Conservation (phyloP, 129 eudicot species). For the Flaveria robusta region DNA sequence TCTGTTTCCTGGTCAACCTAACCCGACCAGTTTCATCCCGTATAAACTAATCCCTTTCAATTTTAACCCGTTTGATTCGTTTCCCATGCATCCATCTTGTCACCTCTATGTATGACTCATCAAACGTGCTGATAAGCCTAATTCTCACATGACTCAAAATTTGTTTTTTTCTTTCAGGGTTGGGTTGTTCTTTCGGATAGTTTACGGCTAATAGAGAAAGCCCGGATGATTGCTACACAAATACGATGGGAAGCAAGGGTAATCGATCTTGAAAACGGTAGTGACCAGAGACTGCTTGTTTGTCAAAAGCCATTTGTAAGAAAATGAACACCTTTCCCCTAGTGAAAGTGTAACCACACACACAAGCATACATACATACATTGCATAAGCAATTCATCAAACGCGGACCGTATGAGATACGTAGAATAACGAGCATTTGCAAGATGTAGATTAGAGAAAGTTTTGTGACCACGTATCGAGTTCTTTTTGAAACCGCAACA, state of each 20-base stretch:
- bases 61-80: not conserved
- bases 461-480: conserved; percentile 43
- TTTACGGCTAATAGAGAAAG: conserved; percentile 65
- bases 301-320: conserved; percentile 91
- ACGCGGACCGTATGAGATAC: conserved; percentile 30
- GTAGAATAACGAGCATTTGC: conserved; percentile 25
- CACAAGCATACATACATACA: conserved; percentile 11
- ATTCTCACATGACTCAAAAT: conserved; percentile 8
- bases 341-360: conserved; percentile 25
- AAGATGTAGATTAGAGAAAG: conserved; percentile 54
- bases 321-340: conserved; percentile 51
- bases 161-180: conserved; percentile 50
- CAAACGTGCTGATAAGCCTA: not conserved
- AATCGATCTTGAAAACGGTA: conserved; percentile 83
- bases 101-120: not conserved
- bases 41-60: not conserved
- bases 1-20: not conserved
- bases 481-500: conserved; percentile 38
- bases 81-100: not conserved
- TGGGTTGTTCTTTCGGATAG: conserved; percentile 85
- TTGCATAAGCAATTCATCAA: conserved; percentile 18
- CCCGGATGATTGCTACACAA: conserved; percentile 71
- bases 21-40: not conserved
- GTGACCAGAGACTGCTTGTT: conserved; percentile 79
- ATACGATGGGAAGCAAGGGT: conserved; percentile 97